Percentiles rank a stretch among this genome's conserved stretches.
Evolutionary conservation across 2,329 filamentous ascomycete genomes (phyloP).

Genomic region (Calonectria hawksworthii): DNA sequence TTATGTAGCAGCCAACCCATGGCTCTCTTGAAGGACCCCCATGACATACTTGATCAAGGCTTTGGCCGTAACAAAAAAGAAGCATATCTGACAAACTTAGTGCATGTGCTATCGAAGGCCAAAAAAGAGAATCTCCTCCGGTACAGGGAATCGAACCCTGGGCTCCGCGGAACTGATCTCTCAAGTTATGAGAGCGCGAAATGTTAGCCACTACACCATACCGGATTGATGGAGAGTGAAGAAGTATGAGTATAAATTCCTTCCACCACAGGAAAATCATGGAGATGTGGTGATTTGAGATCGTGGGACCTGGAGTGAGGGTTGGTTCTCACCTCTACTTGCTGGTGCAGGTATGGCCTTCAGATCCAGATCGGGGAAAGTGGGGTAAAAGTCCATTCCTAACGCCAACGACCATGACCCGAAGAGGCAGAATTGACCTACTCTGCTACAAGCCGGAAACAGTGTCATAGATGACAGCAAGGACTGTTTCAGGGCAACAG

Average conservation of each 20-base stretch:
- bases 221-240: constrained; percentile 32
- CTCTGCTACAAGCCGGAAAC: too few species aligned
- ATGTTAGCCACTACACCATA: constrained; percentile 49
- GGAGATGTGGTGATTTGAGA: background rate
- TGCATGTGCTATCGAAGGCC: background rate
- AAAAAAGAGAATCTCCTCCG: constrained; percentile 26
- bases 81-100: background rate
- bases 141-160: constrained; percentile 48
- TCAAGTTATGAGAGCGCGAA: constrained; percentile 41
- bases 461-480: too few species aligned
- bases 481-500: too few species aligned
- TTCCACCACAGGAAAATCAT: background rate
- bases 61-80: background rate
- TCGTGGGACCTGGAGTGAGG: background rate
- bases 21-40: too few species aligned
- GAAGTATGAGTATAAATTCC: background rate
- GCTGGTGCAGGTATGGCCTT: background rate
- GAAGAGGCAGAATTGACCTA: too few species aligned
- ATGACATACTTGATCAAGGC: too few species aligned
- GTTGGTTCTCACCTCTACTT: background rate
- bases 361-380: too few species aligned
- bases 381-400: too few species aligned
- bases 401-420: too few species aligned
- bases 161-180: constrained; percentile 43
- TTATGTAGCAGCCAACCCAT: too few species aligned